Percentiles rank a stretch among this genome's conserved stretches.
phyloP scores from a whole-genome alignment of 2,329 filamentous ascomycete genomes.

The Paecilomyces sp. region DNA sequence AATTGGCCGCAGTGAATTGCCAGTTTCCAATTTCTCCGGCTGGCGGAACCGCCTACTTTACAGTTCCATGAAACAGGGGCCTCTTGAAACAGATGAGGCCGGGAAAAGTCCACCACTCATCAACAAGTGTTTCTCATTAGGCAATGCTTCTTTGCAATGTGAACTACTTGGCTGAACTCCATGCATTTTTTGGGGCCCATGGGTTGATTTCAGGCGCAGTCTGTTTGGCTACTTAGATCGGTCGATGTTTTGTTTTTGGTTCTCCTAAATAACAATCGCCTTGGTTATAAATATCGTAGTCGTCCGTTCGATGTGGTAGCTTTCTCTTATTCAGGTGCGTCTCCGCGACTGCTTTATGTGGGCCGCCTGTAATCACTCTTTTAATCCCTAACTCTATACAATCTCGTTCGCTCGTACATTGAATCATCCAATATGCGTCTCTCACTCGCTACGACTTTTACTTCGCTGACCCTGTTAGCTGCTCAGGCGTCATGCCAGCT shows the following conservation, averaged over 20 bases:
- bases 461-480: background rate
- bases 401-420: background rate
- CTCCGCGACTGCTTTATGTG: background rate
- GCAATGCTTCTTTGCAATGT: background rate
- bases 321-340: background rate
- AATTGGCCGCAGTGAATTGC: background rate
- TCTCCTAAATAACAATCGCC: too few relatives aligned
- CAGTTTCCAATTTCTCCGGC: background rate
- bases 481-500: conserved; percentile 26
- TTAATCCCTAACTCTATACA: background rate
- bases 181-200: too few relatives aligned
- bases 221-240: too few relatives aligned
- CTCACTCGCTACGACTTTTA: background rate
- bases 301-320: background rate
- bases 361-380: background rate
- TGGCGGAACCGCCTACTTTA: background rate
- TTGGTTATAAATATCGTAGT: background rate
- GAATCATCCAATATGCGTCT: background rate
- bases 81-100: background rate
- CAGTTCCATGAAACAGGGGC: background rate
- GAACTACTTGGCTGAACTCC: too few relatives aligned
- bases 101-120: background rate
- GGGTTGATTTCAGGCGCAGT: too few relatives aligned
- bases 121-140: background rate
- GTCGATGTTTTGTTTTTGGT: too few relatives aligned